Conservation (phyloP, 1,284 basidiomycete species). For the Athelia psychrophila region DNA sequence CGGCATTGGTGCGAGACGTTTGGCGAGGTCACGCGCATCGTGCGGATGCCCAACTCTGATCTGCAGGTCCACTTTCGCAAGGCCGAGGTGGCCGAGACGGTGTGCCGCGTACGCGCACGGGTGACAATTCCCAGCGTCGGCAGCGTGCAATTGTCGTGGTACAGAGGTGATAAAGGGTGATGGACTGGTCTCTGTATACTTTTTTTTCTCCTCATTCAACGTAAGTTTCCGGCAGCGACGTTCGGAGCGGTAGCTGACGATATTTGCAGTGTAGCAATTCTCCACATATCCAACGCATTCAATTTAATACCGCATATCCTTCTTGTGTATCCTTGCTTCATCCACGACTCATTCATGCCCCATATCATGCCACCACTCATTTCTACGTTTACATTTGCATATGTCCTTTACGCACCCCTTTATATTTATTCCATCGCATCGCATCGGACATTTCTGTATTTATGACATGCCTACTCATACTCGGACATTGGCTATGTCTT, state of each 20-base stretch:
- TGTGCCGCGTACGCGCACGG: slow-evolving; percentile 71
- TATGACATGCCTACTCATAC: background rate
- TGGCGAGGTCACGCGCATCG: slow-evolving; percentile 69
- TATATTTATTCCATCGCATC: background rate
- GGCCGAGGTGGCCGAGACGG: slow-evolving; percentile 75
- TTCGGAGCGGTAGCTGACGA: no score
- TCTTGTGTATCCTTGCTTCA: background rate
- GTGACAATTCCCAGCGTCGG: slow-evolving; percentile 71
- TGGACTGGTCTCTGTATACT: background rate
- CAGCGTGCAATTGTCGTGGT: slow-evolving; percentile 74
- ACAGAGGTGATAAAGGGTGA: slow-evolving; percentile 59
- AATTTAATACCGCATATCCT: background rate
- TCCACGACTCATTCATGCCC: background rate
- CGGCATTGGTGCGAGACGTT: slow-evolving; percentile 78
- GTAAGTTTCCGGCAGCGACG: no score
- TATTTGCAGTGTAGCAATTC: background rate
- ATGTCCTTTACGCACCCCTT: background rate
- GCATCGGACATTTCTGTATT: background rate
- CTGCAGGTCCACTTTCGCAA: slow-evolving; percentile 68
- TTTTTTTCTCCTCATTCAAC: no score
- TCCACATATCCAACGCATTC: background rate
- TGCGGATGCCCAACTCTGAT: slow-evolving; percentile 69
- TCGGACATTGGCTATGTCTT: no score
- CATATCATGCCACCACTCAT: background rate
- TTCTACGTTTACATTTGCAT: background rate